A percentile compares a stretch with the other conserved stretches of the same genome.
phyloP scores from a whole-genome alignment of 306 rosid species.

The Delonix regia region DNA sequence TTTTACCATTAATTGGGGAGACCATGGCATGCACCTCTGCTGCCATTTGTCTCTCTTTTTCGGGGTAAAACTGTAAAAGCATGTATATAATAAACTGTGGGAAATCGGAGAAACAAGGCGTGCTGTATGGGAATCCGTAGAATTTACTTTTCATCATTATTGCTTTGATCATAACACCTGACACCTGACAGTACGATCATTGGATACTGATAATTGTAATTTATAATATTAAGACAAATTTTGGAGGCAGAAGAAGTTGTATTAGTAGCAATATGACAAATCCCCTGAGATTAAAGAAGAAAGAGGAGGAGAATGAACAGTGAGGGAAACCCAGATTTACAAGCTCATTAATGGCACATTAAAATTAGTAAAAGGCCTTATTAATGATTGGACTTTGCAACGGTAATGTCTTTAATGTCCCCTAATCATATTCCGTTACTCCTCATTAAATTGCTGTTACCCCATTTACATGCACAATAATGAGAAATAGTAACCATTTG shows the following conservation, averaged over 20 bases:
- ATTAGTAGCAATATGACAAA: not conserved
- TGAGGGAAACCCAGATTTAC: not conserved
- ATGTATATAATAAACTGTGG: no score
- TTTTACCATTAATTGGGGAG: not conserved
- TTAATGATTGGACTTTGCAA: not conserved
- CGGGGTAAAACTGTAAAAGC: not conserved
- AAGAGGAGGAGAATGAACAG: not conserved
- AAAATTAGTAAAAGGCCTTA: not conserved
- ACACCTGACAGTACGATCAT: conserved; percentile 3
- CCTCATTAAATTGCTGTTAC: no score
- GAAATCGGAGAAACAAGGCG: not conserved
- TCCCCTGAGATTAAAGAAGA: not conserved
- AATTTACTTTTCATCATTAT: conserved; percentile 1
- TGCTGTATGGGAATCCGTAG: conserved; percentile 6
- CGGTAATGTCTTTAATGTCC: not conserved
- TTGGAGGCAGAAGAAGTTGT: not conserved
- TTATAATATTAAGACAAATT: not conserved
- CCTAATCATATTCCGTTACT: not conserved
- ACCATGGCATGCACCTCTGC: conserved; percentile 20
- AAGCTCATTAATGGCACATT: not conserved
- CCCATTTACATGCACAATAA: no score
- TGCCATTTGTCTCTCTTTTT: not conserved
- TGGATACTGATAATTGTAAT: not conserved
- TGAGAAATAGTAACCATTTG: not conserved
- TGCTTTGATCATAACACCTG: not conserved